These are phyloP conservation scores for Raffaelea arxii DNA, from an alignment of 2,329 filamentous ascomycete genomes.

Conservation along the genomic window DNA sequence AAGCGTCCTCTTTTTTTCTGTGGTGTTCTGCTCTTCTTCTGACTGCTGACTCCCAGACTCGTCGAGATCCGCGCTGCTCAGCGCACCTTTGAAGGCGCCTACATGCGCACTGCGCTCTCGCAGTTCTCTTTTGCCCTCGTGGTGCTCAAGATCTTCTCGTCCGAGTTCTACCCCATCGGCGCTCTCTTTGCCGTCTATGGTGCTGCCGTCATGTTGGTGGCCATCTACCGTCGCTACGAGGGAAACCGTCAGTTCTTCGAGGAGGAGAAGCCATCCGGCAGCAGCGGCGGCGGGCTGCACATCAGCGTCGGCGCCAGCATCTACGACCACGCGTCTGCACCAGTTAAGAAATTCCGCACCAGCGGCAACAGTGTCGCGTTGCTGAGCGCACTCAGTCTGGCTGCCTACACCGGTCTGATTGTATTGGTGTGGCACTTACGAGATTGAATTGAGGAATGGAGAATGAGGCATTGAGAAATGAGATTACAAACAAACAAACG, in stretches of 20 bases:
- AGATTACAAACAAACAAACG: too few species aligned
- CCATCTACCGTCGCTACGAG: conserved; percentile 77
- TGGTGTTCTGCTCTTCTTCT: conserved; percentile 1
- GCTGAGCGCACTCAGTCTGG: conserved; percentile 45
- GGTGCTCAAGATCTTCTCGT: conserved; percentile 92
- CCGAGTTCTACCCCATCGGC: conserved; percentile 95
- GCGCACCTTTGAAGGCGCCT: conserved; percentile 93
- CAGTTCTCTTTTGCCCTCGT: conserved; percentile 94
- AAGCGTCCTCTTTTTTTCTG: conserved; percentile 19
- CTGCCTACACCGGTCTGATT: conserved; percentile 47
- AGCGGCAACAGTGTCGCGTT: conserved; percentile 53
- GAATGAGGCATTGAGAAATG: conserved; percentile 1
- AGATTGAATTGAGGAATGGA: conserved; percentile 5
- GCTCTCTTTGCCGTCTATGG: conserved; percentile 92
- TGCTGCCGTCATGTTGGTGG: conserved; percentile 70
- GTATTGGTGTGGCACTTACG: conserved; percentile 26
- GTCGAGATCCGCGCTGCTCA: conserved; percentile 93
- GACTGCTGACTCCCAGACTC: conserved; percentile 37
- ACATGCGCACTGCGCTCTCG: conserved; percentile 85
- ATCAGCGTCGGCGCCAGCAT: not conserved
- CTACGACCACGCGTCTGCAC: not conserved
- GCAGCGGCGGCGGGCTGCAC: not conserved
- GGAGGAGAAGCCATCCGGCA: conserved; percentile 18
- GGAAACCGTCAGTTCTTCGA: conserved; percentile 90
- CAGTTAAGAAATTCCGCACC: conserved; percentile 49